Conservation (phyloP, 805 yeast genomes). For the Yamadazyma takamatsuzukensis region DNA sequence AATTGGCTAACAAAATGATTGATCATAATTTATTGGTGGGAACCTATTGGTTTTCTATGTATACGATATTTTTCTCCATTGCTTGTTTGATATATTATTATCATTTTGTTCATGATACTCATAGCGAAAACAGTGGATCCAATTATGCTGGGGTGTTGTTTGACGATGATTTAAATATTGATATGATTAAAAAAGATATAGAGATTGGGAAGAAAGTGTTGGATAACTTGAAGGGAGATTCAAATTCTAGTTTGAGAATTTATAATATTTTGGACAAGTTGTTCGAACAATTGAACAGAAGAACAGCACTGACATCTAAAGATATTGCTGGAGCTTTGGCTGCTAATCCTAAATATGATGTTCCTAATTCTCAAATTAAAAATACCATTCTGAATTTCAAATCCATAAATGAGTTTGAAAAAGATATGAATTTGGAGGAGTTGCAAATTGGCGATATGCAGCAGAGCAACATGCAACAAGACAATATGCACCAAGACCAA, state of each 20-base stretch:
- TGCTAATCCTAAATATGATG: background rate
- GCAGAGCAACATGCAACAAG: too few relatives aligned
- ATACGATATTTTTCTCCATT: slow-evolving; percentile 83
- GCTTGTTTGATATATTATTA: slow-evolving; percentile 82
- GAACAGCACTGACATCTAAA: slow-evolving; percentile 51
- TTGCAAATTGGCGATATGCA: too few relatives aligned
- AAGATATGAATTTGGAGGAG: too few relatives aligned
- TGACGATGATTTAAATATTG: slow-evolving; percentile 43
- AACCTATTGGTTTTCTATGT: slow-evolving; percentile 88
- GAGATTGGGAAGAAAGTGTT: slow-evolving; percentile 76
- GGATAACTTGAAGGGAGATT: slow-evolving; percentile 64
- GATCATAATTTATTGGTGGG: slow-evolving; percentile 69
- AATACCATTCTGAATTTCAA: slow-evolving; percentile 10
- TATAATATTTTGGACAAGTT: slow-evolving; percentile 75
- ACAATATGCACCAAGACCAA: too few relatives aligned
- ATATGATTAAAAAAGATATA: slow-evolving; percentile 72
- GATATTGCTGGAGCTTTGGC: slow-evolving; percentile 8
- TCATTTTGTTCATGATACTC: slow-evolving; percentile 44
- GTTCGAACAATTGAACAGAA: slow-evolving; percentile 72
- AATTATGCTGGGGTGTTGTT: slow-evolving; percentile 44
- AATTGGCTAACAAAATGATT: slow-evolving; percentile 76
- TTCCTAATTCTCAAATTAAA: slow-evolving; percentile 9
- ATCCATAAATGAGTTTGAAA: slow-evolving; percentile 7
- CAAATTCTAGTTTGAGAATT: slow-evolving; percentile 76
- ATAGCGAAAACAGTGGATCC: slow-evolving; percentile 19